Base-by-base conservation (phyloP, 2,329 filamentous ascomycete species). In the Talaromyces verruculosus region DNA sequence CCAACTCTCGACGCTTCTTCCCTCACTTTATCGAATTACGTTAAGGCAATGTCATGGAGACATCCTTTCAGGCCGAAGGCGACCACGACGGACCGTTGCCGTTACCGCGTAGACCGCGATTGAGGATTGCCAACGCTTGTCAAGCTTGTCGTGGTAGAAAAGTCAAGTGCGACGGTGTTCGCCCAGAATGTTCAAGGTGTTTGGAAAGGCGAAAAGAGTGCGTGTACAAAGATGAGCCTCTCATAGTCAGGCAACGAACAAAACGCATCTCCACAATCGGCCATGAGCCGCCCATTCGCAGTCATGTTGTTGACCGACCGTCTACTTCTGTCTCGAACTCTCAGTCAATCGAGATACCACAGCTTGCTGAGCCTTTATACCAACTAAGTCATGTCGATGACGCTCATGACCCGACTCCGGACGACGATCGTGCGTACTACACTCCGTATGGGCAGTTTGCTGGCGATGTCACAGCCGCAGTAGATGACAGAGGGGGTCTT, bases 121-220 rank as follows among this genome's bases (percentile, higher is more conserved):
- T 71, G 39, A 71, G 49, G 67, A 64, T 68, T 53, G 58, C 66
- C 17, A 68, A n/a, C 19, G 69, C 69, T 35, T 71, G 69, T 55
- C 65, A 69, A 35, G 49, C 59, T 11, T 71, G 69, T 60, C 69
- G 69, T 4, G 64, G 47, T 33, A 66, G 69, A 15, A 71, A 71
- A 61, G 33, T 55, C 11, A 71, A 71, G 67, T 71, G 69, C 22
- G 68, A 71, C 35, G 69, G 69, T 10, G 19, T 45, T 37, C 68
- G 66, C 17, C 69, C 68, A 68, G 68, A 59, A 41, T 70, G 68
- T 55, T 19, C 65, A 22, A 60, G 59, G 37, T 69, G 68, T 25
- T 53, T 65, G 35, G 33, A 19, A 58, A 58, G 51, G 62, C 33
- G 63, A 37, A 68, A 67, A n/a, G 13, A 41, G n/a, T 69, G 69